Percentiles rank a stretch among this genome's conserved stretches.
Conservation (phyloP, 2,329 filamentous ascomycete species). For the Colletotrichum camelliae region DNA sequence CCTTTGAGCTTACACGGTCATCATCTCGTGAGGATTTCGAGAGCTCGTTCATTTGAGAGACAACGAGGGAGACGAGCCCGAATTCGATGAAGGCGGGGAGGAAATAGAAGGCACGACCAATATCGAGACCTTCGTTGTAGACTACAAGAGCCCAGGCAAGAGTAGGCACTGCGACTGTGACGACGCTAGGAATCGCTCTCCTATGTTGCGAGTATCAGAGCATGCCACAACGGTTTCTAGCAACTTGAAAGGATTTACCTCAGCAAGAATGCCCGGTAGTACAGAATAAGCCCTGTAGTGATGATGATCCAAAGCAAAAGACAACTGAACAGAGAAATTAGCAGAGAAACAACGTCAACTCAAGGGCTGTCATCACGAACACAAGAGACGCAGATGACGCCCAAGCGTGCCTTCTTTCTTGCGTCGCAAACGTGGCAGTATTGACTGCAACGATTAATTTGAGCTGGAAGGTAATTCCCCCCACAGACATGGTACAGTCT, state of each 20-base stretch:
- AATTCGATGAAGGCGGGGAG: not conserved
- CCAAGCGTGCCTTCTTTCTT: not conserved
- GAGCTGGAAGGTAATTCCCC: not conserved
- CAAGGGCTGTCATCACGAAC: not conserved
- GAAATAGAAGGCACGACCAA: not conserved
- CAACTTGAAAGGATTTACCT: no score
- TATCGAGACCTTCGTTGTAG: not conserved
- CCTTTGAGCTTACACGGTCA: no score
- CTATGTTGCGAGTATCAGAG: no score
- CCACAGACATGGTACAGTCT: not conserved
- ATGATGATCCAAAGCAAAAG: not conserved
- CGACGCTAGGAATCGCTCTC: no score
- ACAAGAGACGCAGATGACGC: not conserved
- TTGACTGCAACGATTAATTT: not conserved
- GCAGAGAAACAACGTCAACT: accelerated
- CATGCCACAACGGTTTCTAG: no score
- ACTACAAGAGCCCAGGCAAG: not conserved
- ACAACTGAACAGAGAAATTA: not conserved
- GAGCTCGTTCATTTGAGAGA: not conserved
- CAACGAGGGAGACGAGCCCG: not conserved
- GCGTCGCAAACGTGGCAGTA: not conserved
- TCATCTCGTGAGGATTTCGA: no score
- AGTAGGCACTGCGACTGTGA: not conserved
- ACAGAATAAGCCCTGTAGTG: no score
- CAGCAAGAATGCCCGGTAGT: no score